Evolutionary conservation across 371 early-diverging fungal genomes (phyloP).

Genomic region (Mucor irregularis): DNA sequence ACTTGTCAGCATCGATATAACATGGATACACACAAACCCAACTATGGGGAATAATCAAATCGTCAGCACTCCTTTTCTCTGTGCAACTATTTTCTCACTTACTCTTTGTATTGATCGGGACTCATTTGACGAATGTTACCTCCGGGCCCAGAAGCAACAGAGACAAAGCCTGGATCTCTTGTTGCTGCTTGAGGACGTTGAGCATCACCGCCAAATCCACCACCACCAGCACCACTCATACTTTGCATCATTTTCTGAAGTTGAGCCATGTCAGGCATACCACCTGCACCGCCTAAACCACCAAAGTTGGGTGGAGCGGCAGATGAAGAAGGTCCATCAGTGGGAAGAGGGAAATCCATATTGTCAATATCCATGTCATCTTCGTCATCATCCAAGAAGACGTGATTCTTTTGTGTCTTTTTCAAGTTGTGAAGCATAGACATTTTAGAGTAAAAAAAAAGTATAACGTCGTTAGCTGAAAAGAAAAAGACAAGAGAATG

Average conservation of each 20-base stretch:
- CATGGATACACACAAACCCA: conserved; percentile 72
- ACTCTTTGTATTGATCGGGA: conserved; percentile 46
- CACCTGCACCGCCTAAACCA: conserved; percentile 9
- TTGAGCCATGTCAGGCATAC: conserved; percentile 34
- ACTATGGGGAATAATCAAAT: conserved; percentile 21
- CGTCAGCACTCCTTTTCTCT: background rate
- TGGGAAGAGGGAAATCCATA: conserved; percentile 69
- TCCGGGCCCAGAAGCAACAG: conserved; percentile 39
- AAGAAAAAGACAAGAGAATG: conserved; percentile 5
- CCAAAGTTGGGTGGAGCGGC: conserved; percentile 6
- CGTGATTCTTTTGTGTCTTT: conserved; percentile 38
- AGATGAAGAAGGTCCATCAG: conserved; percentile 23
- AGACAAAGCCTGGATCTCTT: conserved; percentile 10
- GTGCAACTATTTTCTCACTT: background rate
- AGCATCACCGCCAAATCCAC: background rate
- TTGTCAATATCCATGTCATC: conserved; percentile 63
- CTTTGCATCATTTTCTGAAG: conserved; percentile 32
- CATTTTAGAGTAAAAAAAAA: conserved; percentile 15
- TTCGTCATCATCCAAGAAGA: conserved; percentile 49
- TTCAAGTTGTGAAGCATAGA: conserved; percentile 51
- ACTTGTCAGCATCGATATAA: conserved; percentile 62
- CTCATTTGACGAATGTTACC: conserved; percentile 33
- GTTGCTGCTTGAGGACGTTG: conserved; percentile 1
- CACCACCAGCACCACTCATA: conserved; percentile 10
- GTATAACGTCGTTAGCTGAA: too few species aligned